A percentile compares a stretch with the other conserved stretches of the same genome.
Evolutionary conservation across 306 rosid species (phyloP).

Genomic region (Ceratonia siliqua): DNA sequence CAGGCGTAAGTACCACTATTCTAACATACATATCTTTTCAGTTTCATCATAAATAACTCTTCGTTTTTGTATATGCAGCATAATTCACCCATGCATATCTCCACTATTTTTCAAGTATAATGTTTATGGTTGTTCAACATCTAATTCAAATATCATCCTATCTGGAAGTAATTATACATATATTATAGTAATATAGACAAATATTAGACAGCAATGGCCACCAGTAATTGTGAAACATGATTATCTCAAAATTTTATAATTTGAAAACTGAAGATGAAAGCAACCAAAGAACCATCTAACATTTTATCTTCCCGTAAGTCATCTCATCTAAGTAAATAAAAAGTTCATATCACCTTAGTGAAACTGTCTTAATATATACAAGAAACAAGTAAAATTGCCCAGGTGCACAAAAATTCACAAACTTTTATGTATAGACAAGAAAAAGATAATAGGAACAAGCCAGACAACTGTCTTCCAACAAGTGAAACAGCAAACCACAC

Average conservation of each 20-base stretch:
- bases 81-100: too few relatives aligned
- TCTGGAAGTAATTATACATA: background rate
- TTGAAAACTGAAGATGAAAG: constrained; percentile 7
- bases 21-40: too few relatives aligned
- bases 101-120: background rate
- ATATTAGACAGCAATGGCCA: background rate
- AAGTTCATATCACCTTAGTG: constrained; percentile 11
- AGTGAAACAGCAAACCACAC: constrained; percentile 38
- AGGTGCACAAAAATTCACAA: constrained; percentile 33
- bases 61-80: too few relatives aligned
- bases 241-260: background rate
- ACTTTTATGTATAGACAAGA: constrained; percentile 1
- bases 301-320: constrained; percentile 4
- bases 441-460: constrained; percentile 34
- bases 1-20: too few relatives aligned
- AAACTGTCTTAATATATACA: constrained; percentile 30
- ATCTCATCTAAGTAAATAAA: background rate
- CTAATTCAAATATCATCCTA: background rate
- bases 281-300: constrained; percentile 15
- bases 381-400: constrained; percentile 27
- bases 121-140: background rate
- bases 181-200: background rate
- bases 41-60: too few relatives aligned
- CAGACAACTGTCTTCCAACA: constrained; percentile 34
- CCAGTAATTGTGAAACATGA: background rate